A percentile compares a stretch with the other conserved stretches of the same genome.
phyloP scores from a whole-genome alignment of 805 yeast genomes.

The Cyberlindnera xishuangbannaensis region DNA sequence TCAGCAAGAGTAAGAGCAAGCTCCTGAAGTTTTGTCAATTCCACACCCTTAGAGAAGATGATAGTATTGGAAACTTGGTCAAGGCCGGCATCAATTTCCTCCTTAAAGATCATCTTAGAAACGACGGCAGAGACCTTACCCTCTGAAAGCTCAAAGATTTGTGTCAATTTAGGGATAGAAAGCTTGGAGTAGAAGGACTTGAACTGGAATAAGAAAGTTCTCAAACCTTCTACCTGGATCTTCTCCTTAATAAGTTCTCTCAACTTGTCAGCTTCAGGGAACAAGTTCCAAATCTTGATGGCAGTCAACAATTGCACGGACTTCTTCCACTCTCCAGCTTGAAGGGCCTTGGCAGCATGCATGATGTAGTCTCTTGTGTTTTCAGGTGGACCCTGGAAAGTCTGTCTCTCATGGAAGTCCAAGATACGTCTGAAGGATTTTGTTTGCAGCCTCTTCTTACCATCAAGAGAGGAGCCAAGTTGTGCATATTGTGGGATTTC shows the following conservation, averaged over 20 bases:
- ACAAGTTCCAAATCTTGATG: slow-evolving; percentile 81
- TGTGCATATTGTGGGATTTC: slow-evolving; percentile 91
- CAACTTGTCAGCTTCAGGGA: slow-evolving; percentile 62
- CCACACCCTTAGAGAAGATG: slow-evolving; percentile 70
- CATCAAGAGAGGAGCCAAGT: slow-evolving; percentile 45
- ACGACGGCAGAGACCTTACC: slow-evolving; percentile 56
- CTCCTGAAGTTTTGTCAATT: slow-evolving; percentile 79
- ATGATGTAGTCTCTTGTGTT: slow-evolving; percentile 89
- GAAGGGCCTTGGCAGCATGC: slow-evolving; percentile 85
- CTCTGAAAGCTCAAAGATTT: slow-evolving; percentile 57
- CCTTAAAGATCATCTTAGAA: slow-evolving; percentile 68
- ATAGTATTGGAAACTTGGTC: slow-evolving; percentile 60
- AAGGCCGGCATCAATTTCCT: slow-evolving; percentile 71
- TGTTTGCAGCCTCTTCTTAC: slow-evolving; percentile 58
- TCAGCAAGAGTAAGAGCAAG: slow-evolving; percentile 81
- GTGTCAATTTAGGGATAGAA: slow-evolving; percentile 58
- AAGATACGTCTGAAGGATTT: slow-evolving; percentile 88
- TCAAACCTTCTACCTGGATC: slow-evolving; percentile 83
- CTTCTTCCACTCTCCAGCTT: slow-evolving; percentile 83
- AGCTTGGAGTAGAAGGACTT: slow-evolving; percentile 70
- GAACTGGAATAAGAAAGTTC: slow-evolving; percentile 88
- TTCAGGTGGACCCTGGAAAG: slow-evolving; percentile 97
- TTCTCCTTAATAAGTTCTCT: slow-evolving; percentile 68
- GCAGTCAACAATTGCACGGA: slow-evolving; percentile 67
- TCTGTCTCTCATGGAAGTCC: slow-evolving; percentile 90